A percentile compares a stretch with the other conserved stretches of the same genome.
These are phyloP conservation scores for Salvia miltiorrhiza DNA, from an alignment of 257 asterid species.

Conservation along the genomic window DNA sequence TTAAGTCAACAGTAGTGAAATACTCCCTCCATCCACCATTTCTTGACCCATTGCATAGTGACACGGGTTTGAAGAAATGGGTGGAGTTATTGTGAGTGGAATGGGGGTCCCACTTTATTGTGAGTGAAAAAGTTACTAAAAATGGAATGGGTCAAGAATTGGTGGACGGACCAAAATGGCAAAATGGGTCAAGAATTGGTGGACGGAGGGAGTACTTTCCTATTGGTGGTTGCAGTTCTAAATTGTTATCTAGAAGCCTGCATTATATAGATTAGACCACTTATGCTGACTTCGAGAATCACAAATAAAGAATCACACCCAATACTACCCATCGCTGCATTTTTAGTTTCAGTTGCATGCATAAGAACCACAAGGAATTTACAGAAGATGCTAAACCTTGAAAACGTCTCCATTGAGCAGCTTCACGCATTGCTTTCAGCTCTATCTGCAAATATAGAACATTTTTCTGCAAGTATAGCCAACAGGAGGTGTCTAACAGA, in stretches of 20 bases:
- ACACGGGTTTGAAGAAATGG: too few species aligned
- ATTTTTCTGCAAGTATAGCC: slow-evolving; percentile 21
- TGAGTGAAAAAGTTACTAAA: too few species aligned
- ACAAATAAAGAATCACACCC: neutral
- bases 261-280: slow-evolving; percentile 5
- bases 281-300: neutral
- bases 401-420: slow-evolving; percentile 95
- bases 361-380: slow-evolving; percentile 8
- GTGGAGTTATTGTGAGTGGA: too few species aligned
- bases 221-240: slow-evolving; percentile 8
- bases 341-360: slow-evolving; percentile 9
- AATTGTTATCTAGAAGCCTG: neutral
- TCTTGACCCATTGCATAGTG: too few species aligned
- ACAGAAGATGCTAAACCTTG: slow-evolving; percentile 57
- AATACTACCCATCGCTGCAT: neutral
- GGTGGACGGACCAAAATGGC: too few species aligned
- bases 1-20: neutral
- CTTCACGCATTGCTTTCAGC: slow-evolving; percentile 88
- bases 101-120: too few species aligned
- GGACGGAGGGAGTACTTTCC: too few species aligned
- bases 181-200: too few species aligned
- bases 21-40: too few species aligned
- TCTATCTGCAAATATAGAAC: slow-evolving; percentile 52
- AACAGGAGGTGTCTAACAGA: slow-evolving; percentile 10
- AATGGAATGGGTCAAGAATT: too few species aligned